phyloP scores from a whole-genome alignment of 768 basidiomycete species.

The Boletus reticuloceps region DNA sequence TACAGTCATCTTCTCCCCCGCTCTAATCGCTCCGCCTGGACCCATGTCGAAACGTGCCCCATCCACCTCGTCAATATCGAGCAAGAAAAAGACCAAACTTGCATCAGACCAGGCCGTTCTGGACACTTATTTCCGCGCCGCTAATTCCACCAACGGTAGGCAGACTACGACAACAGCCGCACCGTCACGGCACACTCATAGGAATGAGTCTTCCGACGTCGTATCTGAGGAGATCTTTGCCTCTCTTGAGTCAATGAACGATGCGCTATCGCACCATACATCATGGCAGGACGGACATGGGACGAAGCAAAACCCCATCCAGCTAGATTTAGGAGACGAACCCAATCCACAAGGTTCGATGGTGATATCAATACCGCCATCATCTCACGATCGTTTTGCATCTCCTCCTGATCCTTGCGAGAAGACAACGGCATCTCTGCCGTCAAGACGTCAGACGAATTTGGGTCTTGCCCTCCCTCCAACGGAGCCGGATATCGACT shows the following conservation, averaged over 20 bases:
- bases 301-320: conserved; percentile 23
- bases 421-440: conserved; percentile 6
- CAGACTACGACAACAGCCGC: conserved; percentile 7
- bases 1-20: conserved; percentile 12
- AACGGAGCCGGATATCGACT: conserved; percentile 24
- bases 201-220: conserved; percentile 5
- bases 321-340: conserved; percentile 22
- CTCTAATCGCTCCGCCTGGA: conserved; percentile 7
- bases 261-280: neutral
- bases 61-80: conserved; percentile 6
- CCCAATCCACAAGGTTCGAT: conserved; percentile 4
- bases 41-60: conserved; percentile 22
- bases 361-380: conserved; percentile 5
- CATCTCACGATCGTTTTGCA: conserved; percentile 11
- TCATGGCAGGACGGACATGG: conserved; percentile 25
- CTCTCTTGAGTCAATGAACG: conserved; percentile 6
- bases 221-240: conserved; percentile 16
- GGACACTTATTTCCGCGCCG: conserved; percentile 26
- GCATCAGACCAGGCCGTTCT: conserved; percentile 18
- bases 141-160: conserved; percentile 10
- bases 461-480: conserved; percentile 21
- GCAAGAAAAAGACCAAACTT: conserved; percentile 23
- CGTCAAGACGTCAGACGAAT: conserved; percentile 2
- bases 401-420: conserved; percentile 9
- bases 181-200: conserved; percentile 18